These are phyloP conservation scores for Abelmoschus esculentus DNA, from an alignment of 345 rosid species.

Conservation along the genomic window DNA sequence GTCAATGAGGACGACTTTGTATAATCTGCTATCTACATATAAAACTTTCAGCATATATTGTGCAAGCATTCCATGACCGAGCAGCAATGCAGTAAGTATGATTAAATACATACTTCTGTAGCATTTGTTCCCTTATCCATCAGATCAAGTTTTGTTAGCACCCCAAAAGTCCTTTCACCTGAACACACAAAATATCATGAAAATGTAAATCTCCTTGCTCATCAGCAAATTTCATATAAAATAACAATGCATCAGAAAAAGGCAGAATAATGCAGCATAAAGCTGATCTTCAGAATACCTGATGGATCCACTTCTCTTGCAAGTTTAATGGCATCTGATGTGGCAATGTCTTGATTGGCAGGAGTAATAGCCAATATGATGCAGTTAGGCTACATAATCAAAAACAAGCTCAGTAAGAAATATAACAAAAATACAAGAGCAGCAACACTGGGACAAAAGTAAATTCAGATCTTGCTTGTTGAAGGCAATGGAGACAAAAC, in stretches of 20 bases:
- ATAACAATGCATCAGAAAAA: neutral
- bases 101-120: conserved; percentile 48
- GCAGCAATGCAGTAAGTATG: conserved; percentile 10
- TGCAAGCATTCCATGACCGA: conserved; percentile 4
- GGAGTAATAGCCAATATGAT: conserved; percentile 98
- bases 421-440: neutral
- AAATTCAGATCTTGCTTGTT: neutral
- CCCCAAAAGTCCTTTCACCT: conserved; percentile 99
- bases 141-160: conserved; percentile 92
- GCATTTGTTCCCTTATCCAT: conserved; percentile 99
- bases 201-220: conserved; percentile 7
- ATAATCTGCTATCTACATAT: neutral
- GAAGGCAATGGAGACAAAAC: neutral
- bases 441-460: neutral
- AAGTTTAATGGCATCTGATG: conserved; percentile 97
- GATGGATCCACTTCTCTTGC: conserved; percentile 99
- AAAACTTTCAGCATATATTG: conserved; percentile 1
- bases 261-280: conserved; percentile 1
- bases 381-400: conserved; percentile 76
- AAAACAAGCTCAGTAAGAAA: conserved; percentile 14
- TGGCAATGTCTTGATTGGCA: conserved; percentile 99
- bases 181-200: conserved; percentile 12
- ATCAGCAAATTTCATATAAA: neutral
- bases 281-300: conserved; percentile 36
- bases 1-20: neutral